Conservation (phyloP, 1,284 basidiomycete genomes). For the Garcileccinum viscosum region DNA sequence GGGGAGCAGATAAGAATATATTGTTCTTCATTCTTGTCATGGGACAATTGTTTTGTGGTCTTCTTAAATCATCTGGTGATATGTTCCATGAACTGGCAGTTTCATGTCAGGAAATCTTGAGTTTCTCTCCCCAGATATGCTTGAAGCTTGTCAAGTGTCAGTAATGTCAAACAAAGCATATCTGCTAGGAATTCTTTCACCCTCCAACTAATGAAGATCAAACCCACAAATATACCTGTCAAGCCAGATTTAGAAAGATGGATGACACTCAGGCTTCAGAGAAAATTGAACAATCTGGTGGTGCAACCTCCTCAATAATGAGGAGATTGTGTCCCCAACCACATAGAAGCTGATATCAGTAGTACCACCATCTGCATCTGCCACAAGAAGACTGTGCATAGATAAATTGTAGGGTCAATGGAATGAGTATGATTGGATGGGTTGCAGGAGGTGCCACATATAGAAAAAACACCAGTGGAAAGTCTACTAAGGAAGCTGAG, state of each 20-base stretch:
- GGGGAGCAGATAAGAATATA: conserved; percentile 80
- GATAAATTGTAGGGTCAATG: conserved; percentile 58
- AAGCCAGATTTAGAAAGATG: conserved; percentile 10
- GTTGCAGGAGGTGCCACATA: conserved; percentile 40
- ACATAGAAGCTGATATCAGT: conserved; percentile 80
- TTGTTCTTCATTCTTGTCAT: conserved; percentile 69
- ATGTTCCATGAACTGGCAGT: conserved; percentile 76
- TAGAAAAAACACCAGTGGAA: conserved; percentile 74
- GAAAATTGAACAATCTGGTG: conserved; percentile 69
- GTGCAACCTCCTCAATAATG: conserved; percentile 83
- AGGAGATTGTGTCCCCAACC: conserved; percentile 66
- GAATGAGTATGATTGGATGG: conserved; percentile 2
- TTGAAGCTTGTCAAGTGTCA: neutral
- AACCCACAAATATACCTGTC: conserved; percentile 76
- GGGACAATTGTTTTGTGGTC: conserved; percentile 78
- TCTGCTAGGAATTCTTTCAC: conserved; percentile 73
- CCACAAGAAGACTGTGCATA: conserved; percentile 76
- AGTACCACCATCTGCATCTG: conserved; percentile 81
- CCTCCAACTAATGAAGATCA: conserved; percentile 78
- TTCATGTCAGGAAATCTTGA: conserved; percentile 71
- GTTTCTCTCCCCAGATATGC: conserved; percentile 57
- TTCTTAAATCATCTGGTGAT: conserved; percentile 78
- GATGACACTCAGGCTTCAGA: neutral
- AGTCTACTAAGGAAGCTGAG: too few relatives aligned
- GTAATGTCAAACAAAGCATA: conserved; percentile 23